Percentiles rank a stretch among this genome's conserved stretches.
phyloP scores from a whole-genome alignment of 2,329 filamentous ascomycete genomes.

The Colletotrichum navitas region DNA sequence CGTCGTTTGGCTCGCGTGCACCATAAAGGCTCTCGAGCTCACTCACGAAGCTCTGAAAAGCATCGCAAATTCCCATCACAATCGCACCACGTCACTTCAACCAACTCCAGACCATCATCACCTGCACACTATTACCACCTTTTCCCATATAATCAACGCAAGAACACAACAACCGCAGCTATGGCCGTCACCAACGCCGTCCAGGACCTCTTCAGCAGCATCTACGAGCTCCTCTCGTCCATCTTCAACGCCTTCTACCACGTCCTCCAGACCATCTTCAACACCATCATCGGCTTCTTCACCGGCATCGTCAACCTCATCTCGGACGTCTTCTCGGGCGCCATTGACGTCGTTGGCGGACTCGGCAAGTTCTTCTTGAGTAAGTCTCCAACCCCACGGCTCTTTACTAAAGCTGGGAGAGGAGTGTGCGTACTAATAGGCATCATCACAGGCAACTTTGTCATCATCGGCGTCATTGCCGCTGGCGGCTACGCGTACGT shows the following conservation, averaged over 20 bases:
- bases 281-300: constrained; percentile 53
- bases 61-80: background rate
- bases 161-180: constrained; percentile 28
- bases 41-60: background rate
- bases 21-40: constrained; percentile 6
- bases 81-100: background rate
- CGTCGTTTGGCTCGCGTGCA: constrained; percentile 21
- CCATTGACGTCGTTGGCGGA: constrained; percentile 54
- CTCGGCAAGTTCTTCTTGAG: constrained; percentile 56
- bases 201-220: constrained; percentile 55
- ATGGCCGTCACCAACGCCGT: constrained; percentile 55
- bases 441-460: constrained; percentile 51
- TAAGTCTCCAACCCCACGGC: constrained; percentile 44
- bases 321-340: constrained; percentile 52
- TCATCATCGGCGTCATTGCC: constrained; percentile 51
- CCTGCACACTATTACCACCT: too few relatives aligned
- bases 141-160: background rate
- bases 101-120: too few relatives aligned
- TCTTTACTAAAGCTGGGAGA: background rate
- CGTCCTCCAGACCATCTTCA: constrained; percentile 51
- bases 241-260: constrained; percentile 52
- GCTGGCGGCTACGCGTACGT: constrained; percentile 51
- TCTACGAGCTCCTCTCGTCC: constrained; percentile 57
- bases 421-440: background rate
- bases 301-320: constrained; percentile 53